These are phyloP conservation scores for Hymenoscyphus infarciens DNA, from an alignment of 2,329 filamentous ascomycete genomes.

Conservation along the genomic window DNA sequence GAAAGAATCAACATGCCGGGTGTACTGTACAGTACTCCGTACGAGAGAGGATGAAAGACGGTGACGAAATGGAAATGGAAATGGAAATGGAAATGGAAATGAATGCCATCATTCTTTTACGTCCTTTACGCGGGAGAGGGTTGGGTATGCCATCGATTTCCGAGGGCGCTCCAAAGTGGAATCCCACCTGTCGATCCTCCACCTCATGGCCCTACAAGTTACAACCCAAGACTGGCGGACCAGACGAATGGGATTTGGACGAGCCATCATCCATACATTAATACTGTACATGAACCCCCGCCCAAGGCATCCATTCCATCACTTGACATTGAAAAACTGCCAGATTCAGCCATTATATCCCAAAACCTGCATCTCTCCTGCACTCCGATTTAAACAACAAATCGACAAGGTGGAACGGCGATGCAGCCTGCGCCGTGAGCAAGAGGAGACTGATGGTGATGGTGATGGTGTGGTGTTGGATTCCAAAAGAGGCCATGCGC, in stretches of 20 bases:
- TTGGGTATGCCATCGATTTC: not conserved
- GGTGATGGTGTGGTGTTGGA: too few relatives aligned
- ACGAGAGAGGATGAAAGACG: not conserved
- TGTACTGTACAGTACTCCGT: too few relatives aligned
- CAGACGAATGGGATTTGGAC: too few relatives aligned
- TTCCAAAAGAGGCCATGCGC: too few relatives aligned
- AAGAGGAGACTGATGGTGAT: not conserved
- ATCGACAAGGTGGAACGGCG: not conserved
- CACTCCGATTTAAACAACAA: not conserved
- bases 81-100: too few relatives aligned
- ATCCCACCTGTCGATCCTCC: not conserved
- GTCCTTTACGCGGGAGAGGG: too few relatives aligned
- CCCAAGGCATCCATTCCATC: not conserved
- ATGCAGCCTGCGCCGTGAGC: not conserved
- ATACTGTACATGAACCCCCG: too few relatives aligned
- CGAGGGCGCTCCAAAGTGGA: not conserved
- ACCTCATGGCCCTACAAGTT: not conserved
- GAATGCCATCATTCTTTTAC: not conserved
- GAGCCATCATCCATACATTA: not conserved
- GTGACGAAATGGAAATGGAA: not conserved
- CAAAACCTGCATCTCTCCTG: not conserved
- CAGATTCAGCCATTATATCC: not conserved
- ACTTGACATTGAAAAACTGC: not conserved
- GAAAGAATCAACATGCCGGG: not conserved
- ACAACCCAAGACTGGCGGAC: too few relatives aligned